A percentile compares a stretch with the other conserved stretches of the same genome.
These are phyloP conservation scores for Marasmius fiardii DNA, from an alignment of 1,284 basidiomycete species.

Conservation along the genomic window DNA sequence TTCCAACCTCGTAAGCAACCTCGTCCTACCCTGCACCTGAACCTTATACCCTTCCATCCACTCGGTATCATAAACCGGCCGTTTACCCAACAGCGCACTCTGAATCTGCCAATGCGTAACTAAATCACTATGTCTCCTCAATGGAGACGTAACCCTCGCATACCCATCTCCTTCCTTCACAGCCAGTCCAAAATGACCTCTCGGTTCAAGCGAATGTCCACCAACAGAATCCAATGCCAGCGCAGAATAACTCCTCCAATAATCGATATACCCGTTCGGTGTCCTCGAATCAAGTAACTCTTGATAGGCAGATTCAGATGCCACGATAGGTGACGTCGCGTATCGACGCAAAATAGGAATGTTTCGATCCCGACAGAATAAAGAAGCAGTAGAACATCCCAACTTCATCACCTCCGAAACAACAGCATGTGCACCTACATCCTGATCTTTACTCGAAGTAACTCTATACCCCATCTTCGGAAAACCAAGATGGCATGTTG, in stretches of 20 bases:
- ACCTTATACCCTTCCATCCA: conserved; percentile 10
- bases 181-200: conserved; percentile 71
- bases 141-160: conserved; percentile 81
- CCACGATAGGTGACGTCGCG: conserved; percentile 33
- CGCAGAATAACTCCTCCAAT: conserved; percentile 23
- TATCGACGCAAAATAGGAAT: conserved; percentile 70
- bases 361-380: conserved; percentile 60
- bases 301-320: conserved; percentile 30
- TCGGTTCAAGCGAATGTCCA: conserved; percentile 49
- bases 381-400: conserved; percentile 76
- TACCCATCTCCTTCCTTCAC: conserved; percentile 74
- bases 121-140: conserved; percentile 85
- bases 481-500: conserved; percentile 52
- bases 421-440: conserved; percentile 46
- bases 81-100: conserved; percentile 52
- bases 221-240: conserved; percentile 33
- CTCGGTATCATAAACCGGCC: conserved; percentile 37
- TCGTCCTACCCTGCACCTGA: conserved; percentile 1
- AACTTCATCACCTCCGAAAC: conserved; percentile 86
- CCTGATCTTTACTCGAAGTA: conserved; percentile 18
- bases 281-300: conserved; percentile 39
- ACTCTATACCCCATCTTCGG: conserved; percentile 53
- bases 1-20: conserved; percentile 5
- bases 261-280: conserved; percentile 39
- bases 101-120: conserved; percentile 96